These are phyloP conservation scores for Penicillium sp. DNA, from an alignment of 2,329 filamentous ascomycete species.

Conservation along the genomic window DNA sequence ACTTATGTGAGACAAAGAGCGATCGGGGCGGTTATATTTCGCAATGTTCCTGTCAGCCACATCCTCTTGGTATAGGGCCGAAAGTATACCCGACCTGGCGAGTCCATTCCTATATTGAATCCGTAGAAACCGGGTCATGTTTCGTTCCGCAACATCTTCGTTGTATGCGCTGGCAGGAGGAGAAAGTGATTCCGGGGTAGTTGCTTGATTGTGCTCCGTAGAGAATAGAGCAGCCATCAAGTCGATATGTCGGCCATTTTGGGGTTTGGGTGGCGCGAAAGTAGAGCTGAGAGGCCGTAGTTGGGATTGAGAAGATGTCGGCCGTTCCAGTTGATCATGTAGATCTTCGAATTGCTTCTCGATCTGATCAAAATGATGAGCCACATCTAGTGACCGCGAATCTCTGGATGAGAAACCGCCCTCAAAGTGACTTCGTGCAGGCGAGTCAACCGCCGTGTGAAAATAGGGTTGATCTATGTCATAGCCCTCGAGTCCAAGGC, in stretches of 20 bases:
- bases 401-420: conserved; percentile 8
- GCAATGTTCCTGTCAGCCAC: conserved; percentile 36
- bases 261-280: conserved; percentile 16
- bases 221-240: conserved; percentile 34
- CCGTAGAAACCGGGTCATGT: conserved; percentile 31
- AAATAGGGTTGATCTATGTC: conserved; percentile 6
- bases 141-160: conserved; percentile 39
- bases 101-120: conserved; percentile 21
- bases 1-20: conserved; percentile 19
- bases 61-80: conserved; percentile 36
- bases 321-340: conserved; percentile 29
- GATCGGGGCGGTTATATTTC: conserved; percentile 17
- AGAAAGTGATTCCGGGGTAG: conserved; percentile 16
- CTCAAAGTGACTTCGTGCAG: conserved; percentile 9
- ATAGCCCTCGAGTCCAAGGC: conserved; percentile 5
- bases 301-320: conserved; percentile 22
- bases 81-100: conserved; percentile 27
- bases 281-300: conserved; percentile 19
- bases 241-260: conserved; percentile 32
- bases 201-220: conserved; percentile 25
- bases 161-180: conserved; percentile 34
- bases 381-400: conserved; percentile 20
- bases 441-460: conserved; percentile 5
- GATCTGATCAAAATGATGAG: conserved; percentile 31
- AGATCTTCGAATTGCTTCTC: conserved; percentile 35